Percentiles rank a stretch among this genome's conserved stretches.
Conservation (phyloP, 306 rosid species). For the Vigna hirtella region DNA sequence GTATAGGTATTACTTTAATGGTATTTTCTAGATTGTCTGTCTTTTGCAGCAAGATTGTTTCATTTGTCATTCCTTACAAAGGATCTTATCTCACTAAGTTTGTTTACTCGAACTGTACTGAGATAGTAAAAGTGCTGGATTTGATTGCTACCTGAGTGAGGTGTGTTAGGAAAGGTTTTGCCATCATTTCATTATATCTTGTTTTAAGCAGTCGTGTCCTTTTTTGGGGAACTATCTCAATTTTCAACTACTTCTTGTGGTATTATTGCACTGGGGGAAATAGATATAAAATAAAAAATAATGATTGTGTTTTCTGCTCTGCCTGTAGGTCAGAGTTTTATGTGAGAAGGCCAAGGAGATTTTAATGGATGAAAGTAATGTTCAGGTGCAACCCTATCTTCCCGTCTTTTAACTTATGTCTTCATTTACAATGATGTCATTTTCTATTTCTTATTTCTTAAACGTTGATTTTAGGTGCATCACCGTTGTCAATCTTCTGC, state of each 20-base stretch:
- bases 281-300: not conserved
- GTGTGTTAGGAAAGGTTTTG: slow-evolving; percentile 5
- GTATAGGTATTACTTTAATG: slow-evolving; percentile 1
- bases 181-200: slow-evolving; percentile 29
- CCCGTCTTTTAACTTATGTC: slow-evolving; percentile 37
- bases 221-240: slow-evolving; percentile 22
- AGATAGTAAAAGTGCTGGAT: slow-evolving; percentile 21
- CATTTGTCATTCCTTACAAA: slow-evolving; percentile 10
- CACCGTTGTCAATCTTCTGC: slow-evolving; percentile 14
- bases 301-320: slow-evolving; percentile 43
- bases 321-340: slow-evolving; percentile 76
- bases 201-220: slow-evolving; percentile 9
- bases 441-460: slow-evolving; percentile 36
- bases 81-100: not conserved
- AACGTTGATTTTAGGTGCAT: slow-evolving; percentile 31
- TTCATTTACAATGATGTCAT: slow-evolving; percentile 17
- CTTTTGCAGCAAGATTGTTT: slow-evolving; percentile 5
- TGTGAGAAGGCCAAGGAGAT: slow-evolving; percentile 97
- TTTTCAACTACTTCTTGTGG: slow-evolving; percentile 9
- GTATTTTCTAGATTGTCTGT: slow-evolving; percentile 11
- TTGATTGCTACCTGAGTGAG: slow-evolving; percentile 31
- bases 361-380: slow-evolving; percentile 95
- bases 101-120: slow-evolving; percentile 13
- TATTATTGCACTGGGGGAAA: slow-evolving; percentile 20
- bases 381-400: slow-evolving; percentile 73